These are phyloP conservation scores for Ophiobolus disseminans DNA, from an alignment of 2,329 filamentous ascomycete genomes.

Conservation along the genomic window DNA sequence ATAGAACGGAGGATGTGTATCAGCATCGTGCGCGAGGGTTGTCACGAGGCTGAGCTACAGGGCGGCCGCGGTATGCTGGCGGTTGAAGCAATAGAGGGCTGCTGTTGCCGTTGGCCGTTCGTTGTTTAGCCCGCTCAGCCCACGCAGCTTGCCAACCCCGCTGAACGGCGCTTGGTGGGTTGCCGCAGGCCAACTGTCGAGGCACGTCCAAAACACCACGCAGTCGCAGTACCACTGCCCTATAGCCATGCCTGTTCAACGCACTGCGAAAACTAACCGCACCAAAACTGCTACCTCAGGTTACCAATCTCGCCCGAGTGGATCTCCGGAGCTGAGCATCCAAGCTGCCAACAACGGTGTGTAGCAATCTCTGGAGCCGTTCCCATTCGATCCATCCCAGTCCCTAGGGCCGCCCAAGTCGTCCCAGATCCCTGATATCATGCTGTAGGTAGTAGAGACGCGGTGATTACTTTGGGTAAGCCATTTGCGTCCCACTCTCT, in stretches of 20 bases:
- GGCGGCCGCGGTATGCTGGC: neutral
- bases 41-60: too few relatives aligned
- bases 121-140: neutral
- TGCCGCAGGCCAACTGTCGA: too few relatives aligned
- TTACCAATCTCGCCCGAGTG: neutral
- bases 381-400: too few relatives aligned
- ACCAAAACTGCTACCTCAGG: neutral
- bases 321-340: neutral
- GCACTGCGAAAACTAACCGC: neutral
- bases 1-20: neutral
- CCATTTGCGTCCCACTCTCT: too few relatives aligned
- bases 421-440: too few relatives aligned
- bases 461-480: too few relatives aligned
- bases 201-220: neutral
- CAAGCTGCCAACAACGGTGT: too few relatives aligned
- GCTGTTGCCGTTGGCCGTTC: neutral
- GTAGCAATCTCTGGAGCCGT: too few relatives aligned
- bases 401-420: too few relatives aligned
- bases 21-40: neutral
- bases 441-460: too few relatives aligned
- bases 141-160: neutral
- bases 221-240: neutral
- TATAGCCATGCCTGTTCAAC: neutral
- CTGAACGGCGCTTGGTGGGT: neutral
- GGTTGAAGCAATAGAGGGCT: too few relatives aligned